Evolutionary conservation across 805 yeast species (phyloP).

Genomic region (Candida dajiaensis): DNA sequence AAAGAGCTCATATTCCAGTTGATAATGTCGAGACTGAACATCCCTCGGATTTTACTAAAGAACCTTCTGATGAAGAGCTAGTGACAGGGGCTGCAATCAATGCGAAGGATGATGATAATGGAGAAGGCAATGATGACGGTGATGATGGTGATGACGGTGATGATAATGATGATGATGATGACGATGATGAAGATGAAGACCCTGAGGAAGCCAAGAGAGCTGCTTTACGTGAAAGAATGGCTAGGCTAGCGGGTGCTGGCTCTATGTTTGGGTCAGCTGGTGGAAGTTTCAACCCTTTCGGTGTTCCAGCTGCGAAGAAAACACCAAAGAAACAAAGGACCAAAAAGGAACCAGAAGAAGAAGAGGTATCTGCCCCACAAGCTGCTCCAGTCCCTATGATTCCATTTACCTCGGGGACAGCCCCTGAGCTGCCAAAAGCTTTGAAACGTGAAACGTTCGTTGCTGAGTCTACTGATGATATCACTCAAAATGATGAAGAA

Average conservation of each 20-base stretch:
- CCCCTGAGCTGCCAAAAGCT: conserved; percentile 20
- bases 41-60: conserved; percentile 1
- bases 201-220: conserved; percentile 72
- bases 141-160: conserved; percentile 58
- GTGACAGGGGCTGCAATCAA: conserved; percentile 30
- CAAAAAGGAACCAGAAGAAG: conserved; percentile 12
- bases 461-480: conserved; percentile 9
- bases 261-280: conserved; percentile 38
- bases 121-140: conserved; percentile 45
- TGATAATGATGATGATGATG: conserved; percentile 34
- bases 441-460: conserved; percentile 10
- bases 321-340: conserved; percentile 19
- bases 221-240: conserved; percentile 87
- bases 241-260: conserved; percentile 82
- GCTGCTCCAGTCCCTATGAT: conserved; percentile 43
- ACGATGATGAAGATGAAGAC: conserved; percentile 56
- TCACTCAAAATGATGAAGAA: conserved; percentile 3
- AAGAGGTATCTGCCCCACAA: conserved; percentile 13
- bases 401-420: conserved; percentile 37
- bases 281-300: conserved; percentile 36
- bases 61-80: conserved; percentile 1
- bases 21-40: neutral
- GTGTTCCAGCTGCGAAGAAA: conserved; percentile 24
- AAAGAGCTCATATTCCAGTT: neutral
- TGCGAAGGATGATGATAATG: conserved; percentile 27